These are phyloP conservation scores for Wickerhamomyces alni DNA, from an alignment of 805 yeast genomes.

Conservation along the genomic window DNA sequence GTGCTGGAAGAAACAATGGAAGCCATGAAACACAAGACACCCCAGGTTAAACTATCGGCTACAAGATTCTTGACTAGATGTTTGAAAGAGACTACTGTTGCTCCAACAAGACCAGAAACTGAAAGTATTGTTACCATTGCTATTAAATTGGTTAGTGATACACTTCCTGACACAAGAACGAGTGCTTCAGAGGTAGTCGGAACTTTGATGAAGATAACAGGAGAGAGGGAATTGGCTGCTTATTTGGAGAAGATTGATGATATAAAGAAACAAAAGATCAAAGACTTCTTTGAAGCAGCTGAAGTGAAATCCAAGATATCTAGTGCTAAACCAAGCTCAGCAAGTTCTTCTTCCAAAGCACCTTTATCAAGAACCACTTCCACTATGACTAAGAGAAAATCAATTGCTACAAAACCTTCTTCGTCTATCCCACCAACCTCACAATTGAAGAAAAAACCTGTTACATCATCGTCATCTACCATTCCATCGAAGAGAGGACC, in stretches of 20 bases:
- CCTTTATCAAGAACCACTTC: constrained; percentile 4
- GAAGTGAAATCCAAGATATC: constrained; percentile 41
- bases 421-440: constrained; percentile 5
- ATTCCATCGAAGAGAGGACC: constrained; percentile 68
- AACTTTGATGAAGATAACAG: constrained; percentile 74
- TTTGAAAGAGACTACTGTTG: constrained; percentile 39
- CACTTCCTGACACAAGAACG: constrained; percentile 78
- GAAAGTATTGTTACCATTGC: constrained; percentile 51
- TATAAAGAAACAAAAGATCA: constrained; percentile 63
- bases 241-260: constrained; percentile 71
- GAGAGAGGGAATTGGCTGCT: constrained; percentile 57
- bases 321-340: constrained; percentile 19
- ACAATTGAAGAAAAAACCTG: constrained; percentile 7
- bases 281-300: constrained; percentile 49
- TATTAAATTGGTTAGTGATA: constrained; percentile 66
- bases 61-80: constrained; percentile 60
- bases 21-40: constrained; percentile 70
- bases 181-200: constrained; percentile 77
- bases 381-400: constrained; percentile 6
- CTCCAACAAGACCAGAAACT: constrained; percentile 49
- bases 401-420: constrained; percentile 10
- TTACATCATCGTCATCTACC: constrained; percentile 18
- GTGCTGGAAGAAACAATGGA: constrained; percentile 54
- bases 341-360: constrained; percentile 15
- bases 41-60: constrained; percentile 73